Percentiles rank a stretch among this genome's conserved stretches.
Conservation (phyloP, 805 yeast species). For the Cyberlindnera maclurae region DNA sequence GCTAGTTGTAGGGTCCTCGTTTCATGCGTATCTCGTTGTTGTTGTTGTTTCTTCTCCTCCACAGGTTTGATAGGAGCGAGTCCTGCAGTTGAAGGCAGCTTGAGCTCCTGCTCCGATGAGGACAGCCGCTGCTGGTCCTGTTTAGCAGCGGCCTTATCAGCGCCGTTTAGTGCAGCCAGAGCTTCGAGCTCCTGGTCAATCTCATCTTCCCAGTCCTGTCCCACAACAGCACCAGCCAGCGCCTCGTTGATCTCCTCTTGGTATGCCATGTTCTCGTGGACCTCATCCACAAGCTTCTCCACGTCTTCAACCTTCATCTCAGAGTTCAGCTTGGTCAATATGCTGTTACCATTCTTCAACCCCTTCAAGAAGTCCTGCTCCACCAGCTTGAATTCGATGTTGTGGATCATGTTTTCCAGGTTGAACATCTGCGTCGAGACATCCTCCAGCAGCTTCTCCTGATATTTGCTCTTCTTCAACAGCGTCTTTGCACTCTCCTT, state of each 20-base stretch:
- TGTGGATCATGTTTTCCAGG: conserved; percentile 68
- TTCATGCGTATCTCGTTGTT: conserved; percentile 15
- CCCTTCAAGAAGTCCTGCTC: conserved; percentile 84
- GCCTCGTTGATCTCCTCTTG: conserved; percentile 66
- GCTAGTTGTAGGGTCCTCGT: conserved; percentile 16
- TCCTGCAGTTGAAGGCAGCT: conserved; percentile 20
- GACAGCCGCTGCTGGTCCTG: background rate
- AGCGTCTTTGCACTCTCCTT: conserved; percentile 57
- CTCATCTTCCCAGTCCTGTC: conserved; percentile 41
- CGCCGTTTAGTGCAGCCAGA: conserved; percentile 17
- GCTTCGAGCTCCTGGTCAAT: conserved; percentile 56
- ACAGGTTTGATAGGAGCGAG: conserved; percentile 16
- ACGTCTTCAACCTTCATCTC: conserved; percentile 75
- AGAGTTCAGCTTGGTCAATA: conserved; percentile 64
- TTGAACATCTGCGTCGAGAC: conserved; percentile 75
- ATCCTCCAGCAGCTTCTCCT: conserved; percentile 59
- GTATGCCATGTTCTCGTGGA: conserved; percentile 72
- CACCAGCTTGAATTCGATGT: conserved; percentile 82
- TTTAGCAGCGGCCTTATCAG: background rate
- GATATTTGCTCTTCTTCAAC: conserved; percentile 73
- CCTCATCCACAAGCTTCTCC: conserved; percentile 78
- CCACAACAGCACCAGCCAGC: conserved; percentile 32
- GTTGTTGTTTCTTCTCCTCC: conserved; percentile 6
- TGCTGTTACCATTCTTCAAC: conserved; percentile 70
- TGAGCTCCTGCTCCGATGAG: too few relatives aligned